phyloP scores from a whole-genome alignment of 1,284 basidiomycete genomes.

The Irpex sp. region DNA sequence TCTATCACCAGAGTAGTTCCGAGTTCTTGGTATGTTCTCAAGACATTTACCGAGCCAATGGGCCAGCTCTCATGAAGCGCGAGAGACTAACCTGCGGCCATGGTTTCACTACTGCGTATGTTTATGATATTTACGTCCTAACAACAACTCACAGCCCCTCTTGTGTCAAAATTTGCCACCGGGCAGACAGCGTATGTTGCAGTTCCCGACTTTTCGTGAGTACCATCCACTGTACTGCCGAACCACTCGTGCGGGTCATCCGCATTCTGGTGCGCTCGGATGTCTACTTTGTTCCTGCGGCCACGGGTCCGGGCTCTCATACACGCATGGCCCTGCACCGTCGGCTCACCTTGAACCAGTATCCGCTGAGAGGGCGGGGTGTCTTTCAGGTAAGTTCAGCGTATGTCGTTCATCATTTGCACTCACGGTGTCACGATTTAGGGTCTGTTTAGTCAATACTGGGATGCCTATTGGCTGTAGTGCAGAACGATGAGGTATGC shows the following conservation, averaged over 20 bases:
- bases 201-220: not conserved
- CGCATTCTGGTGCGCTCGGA: not conserved
- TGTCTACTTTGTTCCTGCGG: not conserved
- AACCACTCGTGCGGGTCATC: not conserved
- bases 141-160: not conserved
- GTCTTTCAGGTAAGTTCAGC: not conserved
- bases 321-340: not conserved
- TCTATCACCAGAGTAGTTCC: not conserved
- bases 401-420: not conserved
- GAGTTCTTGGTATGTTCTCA: not conserved
- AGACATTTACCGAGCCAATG: not conserved
- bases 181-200: not conserved
- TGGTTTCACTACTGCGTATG: not conserved
- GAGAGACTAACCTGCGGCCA: not conserved
- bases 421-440: not conserved
- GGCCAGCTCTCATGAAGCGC: not conserved
- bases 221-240: not conserved
- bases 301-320: not conserved
- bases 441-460: not conserved
- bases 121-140: not conserved
- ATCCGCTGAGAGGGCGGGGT: not conserved
- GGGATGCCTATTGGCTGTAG: not conserved
- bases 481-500: not conserved
- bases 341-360: not conserved
- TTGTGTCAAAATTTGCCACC: not conserved